A percentile compares a stretch with the other conserved stretches of the same genome.
phyloP scores from a whole-genome alignment of 495 filamentous ascomycete genomes.

The Ascobolus immersus region DNA sequence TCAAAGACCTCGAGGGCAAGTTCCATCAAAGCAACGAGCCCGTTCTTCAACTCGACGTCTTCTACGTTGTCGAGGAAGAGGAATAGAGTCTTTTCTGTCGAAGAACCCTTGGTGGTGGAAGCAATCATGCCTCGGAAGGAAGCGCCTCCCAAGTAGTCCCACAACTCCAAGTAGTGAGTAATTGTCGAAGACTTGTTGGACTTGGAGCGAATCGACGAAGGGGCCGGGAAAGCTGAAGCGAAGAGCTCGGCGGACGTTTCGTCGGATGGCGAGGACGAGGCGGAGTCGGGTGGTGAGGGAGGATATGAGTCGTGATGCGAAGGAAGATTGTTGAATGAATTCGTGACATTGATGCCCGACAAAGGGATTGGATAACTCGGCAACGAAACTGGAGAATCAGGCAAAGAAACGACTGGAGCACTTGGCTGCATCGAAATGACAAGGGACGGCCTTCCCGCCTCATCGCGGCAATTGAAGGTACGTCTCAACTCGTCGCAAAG shows the following conservation, averaged over 20 bases:
- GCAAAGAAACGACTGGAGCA: slow-evolving; percentile 46
- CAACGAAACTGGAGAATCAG: too few relatives aligned
- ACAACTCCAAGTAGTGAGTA: slow-evolving; percentile 38
- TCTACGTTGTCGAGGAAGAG: slow-evolving; percentile 60
- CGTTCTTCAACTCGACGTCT: slow-evolving; percentile 38
- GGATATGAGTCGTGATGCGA: too few relatives aligned
- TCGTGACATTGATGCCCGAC: too few relatives aligned
- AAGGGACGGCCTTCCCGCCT: slow-evolving; percentile 70
- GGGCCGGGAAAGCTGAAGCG: background rate
- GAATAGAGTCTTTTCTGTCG: slow-evolving; percentile 44
- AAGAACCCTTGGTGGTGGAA: slow-evolving; percentile 24
- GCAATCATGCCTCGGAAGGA: slow-evolving; percentile 66
- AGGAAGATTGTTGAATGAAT: slow-evolving; percentile 24
- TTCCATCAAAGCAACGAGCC: slow-evolving; percentile 76
- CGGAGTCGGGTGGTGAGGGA: too few relatives aligned
- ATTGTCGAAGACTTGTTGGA: slow-evolving; percentile 8
- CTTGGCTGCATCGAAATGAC: slow-evolving; percentile 52
- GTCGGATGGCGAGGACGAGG: slow-evolving; percentile 4
- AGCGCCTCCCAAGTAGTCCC: slow-evolving; percentile 63
- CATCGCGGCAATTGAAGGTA: slow-evolving; percentile 87
- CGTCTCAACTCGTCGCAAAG: slow-evolving; percentile 81
- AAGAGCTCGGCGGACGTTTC: slow-evolving; percentile 7
- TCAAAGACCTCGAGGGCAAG: slow-evolving; percentile 45
- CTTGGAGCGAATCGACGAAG: slow-evolving; percentile 3
- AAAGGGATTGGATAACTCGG: too few relatives aligned